These are phyloP conservation scores for Penicillium arizonense DNA, from an alignment of 495 filamentous ascomycete genomes.

Conservation along the genomic window DNA sequence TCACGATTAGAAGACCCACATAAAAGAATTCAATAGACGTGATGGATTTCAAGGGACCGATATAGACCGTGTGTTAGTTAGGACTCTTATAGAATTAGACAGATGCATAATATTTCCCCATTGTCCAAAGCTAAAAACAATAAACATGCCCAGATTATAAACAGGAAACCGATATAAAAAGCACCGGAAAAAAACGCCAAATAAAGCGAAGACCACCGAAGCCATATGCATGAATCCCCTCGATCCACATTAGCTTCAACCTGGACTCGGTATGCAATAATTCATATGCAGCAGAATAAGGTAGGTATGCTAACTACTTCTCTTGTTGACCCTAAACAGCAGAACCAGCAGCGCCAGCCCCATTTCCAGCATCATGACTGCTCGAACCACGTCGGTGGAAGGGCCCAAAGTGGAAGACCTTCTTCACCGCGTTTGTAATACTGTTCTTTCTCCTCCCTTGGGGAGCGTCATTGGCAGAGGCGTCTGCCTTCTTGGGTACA, in stretches of 20 bases:
- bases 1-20: too few species aligned
- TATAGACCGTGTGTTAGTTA: too few species aligned
- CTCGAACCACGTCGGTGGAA: conserved; percentile 42
- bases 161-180: neutral
- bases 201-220: neutral
- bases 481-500: conserved; percentile 21
- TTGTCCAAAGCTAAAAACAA: neutral
- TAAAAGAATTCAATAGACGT: neutral
- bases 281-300: neutral
- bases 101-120: neutral
- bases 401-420: conserved; percentile 42
- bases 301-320: neutral
- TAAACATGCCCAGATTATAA: conserved; percentile 6
- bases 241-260: neutral
- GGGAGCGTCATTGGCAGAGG: conserved; percentile 13
- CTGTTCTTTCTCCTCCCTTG: conserved; percentile 34
- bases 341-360: conserved; percentile 6
- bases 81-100: neutral
- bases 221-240: neutral
- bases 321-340: conserved; percentile 1
- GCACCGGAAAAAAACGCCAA: neutral
- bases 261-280: conserved; percentile 5
- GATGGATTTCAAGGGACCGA: too few species aligned
- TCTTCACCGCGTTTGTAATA: conserved; percentile 44
- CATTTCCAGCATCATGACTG: conserved; percentile 24